phyloP scores from a whole-genome alignment of 257 asterid genomes.

The Prunella vulgaris region DNA sequence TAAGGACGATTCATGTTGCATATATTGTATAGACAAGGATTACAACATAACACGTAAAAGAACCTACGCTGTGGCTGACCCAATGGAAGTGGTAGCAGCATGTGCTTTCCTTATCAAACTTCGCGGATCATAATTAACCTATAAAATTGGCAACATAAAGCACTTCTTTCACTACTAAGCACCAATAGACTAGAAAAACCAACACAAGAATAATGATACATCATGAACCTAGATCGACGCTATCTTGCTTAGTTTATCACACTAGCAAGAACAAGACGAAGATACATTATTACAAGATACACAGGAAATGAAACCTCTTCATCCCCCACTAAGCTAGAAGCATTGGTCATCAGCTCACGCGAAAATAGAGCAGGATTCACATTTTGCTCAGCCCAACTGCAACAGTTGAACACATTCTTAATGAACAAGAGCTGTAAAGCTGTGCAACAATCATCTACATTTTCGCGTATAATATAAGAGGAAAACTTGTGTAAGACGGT shows the following conservation, averaged over 20 bases:
- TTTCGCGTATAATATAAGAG: background rate
- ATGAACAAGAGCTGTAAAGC: no score
- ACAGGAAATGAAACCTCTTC: slow-evolving; percentile 52
- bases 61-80: slow-evolving; percentile 84
- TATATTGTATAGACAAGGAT: background rate
- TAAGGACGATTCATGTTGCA: background rate
- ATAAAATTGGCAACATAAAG: slow-evolving; percentile 1
- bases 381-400: slow-evolving; percentile 81
- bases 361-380: slow-evolving; percentile 88
- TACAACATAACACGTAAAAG: background rate
- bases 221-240: background rate
- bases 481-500: no score
- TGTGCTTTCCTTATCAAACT: slow-evolving; percentile 76
- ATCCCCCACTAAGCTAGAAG: slow-evolving; percentile 47
- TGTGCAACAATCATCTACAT: background rate
- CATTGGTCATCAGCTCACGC: slow-evolving; percentile 58
- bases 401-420: background rate
- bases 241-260: background rate
- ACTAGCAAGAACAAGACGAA: background rate
- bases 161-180: background rate
- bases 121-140: slow-evolving; percentile 71
- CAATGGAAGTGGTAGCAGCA: slow-evolving; percentile 70
- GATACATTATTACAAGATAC: background rate
- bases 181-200: background rate
- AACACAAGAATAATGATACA: background rate